phyloP scores from a whole-genome alignment of 805 yeast species.

The Pichia nanzhaoensis region DNA sequence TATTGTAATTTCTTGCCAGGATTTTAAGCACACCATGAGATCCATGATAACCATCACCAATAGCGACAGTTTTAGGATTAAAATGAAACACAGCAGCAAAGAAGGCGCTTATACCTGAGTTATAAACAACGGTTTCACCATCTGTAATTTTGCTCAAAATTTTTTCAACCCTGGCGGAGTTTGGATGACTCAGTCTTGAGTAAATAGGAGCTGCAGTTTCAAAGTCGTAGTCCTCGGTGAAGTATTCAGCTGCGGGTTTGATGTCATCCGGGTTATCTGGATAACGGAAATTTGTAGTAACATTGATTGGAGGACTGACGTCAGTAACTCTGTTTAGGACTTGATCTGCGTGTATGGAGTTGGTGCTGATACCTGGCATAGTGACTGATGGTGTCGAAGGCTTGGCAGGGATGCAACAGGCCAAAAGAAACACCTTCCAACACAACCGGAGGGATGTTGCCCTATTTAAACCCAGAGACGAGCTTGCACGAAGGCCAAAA shows the following conservation, averaged over 20 bases:
- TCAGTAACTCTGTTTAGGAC: conserved; percentile 49
- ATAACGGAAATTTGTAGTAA: conserved; percentile 73
- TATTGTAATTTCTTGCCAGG: conserved; percentile 52
- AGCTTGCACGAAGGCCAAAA: too few relatives aligned
- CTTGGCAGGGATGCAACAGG: too few relatives aligned
- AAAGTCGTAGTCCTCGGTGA: conserved; percentile 11
- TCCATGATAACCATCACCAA: conserved; percentile 84
- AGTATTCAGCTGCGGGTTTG: conserved; percentile 35
- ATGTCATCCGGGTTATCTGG: conserved; percentile 51
- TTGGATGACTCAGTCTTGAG: conserved; percentile 73
- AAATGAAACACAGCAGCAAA: conserved; percentile 62
- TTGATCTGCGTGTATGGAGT: conserved; percentile 69
- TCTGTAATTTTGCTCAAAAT: conserved; percentile 53
- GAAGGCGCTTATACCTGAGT: conserved; percentile 78
- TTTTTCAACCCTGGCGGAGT: conserved; percentile 58
- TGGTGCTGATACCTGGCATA: conserved; percentile 47
- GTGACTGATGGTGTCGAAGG: background rate
- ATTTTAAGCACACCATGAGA: conserved; percentile 64
- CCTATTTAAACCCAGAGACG: too few relatives aligned
- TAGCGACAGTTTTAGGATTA: conserved; percentile 65
- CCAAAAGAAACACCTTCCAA: too few relatives aligned
- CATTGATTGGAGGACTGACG: conserved; percentile 75
- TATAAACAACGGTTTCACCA: conserved; percentile 61
- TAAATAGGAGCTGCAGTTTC: conserved; percentile 39
- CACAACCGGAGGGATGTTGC: too few relatives aligned